phyloP scores from a whole-genome alignment of 2,329 filamentous ascomycete species.

The Ophiostoma perfectum region DNA sequence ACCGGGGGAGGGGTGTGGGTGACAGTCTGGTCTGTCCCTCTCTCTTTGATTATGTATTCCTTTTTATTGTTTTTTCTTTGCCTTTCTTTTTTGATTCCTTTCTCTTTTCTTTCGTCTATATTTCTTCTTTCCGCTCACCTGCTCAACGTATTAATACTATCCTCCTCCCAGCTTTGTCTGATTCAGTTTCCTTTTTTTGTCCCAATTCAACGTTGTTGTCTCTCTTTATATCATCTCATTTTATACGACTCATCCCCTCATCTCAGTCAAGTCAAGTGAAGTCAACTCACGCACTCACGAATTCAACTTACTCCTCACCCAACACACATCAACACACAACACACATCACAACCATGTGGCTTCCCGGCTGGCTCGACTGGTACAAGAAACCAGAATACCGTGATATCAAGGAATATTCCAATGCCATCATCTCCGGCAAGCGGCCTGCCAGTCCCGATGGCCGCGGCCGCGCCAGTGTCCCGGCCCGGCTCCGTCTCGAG shows the following conservation, averaged over 20 bases:
- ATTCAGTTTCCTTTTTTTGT: not conserved
- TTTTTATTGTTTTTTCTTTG: not conserved
- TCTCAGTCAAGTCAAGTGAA: not conserved
- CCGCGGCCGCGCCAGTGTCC: constrained; percentile 36
- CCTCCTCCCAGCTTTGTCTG: not conserved
- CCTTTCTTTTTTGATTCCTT: not conserved
- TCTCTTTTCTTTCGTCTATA: not conserved
- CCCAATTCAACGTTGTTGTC: not conserved
- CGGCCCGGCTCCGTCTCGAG: constrained; percentile 39
- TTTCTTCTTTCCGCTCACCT: not conserved
- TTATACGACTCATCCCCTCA: not conserved
- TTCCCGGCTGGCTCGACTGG: constrained; percentile 40
- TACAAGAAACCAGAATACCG: constrained; percentile 48
- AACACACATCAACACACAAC: not conserved
- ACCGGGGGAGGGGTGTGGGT: not conserved
- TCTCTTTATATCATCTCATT: too few relatives aligned
- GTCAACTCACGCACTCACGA: not conserved
- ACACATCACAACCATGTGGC: constrained; percentile 26
- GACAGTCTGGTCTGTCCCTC: not conserved
- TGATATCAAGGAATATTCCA: constrained; percentile 43
- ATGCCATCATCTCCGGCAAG: constrained; percentile 33
- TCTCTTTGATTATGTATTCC: not conserved
- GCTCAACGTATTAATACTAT: constrained; percentile 10
- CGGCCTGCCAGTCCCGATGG: constrained; percentile 37
- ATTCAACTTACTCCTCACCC: not conserved